These are phyloP conservation scores for Cyamopsis tetragonoloba DNA, from an alignment of 306 rosid genomes.

Conservation along the genomic window DNA sequence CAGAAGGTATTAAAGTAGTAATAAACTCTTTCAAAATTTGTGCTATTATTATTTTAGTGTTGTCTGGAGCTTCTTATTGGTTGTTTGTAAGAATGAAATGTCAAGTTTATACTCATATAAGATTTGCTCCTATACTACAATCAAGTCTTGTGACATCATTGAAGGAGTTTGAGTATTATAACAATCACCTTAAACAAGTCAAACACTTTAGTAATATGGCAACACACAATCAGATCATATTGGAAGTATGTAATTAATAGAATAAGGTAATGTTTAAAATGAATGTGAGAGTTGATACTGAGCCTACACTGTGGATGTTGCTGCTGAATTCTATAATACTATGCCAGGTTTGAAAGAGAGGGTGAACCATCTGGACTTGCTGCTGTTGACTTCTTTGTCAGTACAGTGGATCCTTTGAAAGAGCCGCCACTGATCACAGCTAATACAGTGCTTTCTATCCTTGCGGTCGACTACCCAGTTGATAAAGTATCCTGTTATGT, in stretches of 20 bases:
- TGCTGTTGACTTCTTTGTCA: conserved; percentile 95
- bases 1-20: too few species aligned
- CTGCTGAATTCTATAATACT: conserved; percentile 11
- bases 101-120: too few species aligned
- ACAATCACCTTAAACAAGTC: not conserved
- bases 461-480: conserved; percentile 91
- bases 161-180: not conserved
- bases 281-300: conserved; percentile 2
- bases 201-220: not conserved
- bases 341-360: conserved; percentile 85
- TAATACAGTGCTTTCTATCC: conserved; percentile 96
- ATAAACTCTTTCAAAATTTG: too few species aligned
- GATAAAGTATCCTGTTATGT: conserved; percentile 96
- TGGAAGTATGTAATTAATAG: too few species aligned
- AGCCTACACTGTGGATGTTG: conserved; percentile 6
- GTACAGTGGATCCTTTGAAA: conserved; percentile 97
- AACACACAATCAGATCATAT: not conserved
- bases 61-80: too few species aligned
- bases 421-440: conserved; percentile 96
- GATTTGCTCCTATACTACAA: too few species aligned
- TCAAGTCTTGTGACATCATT: not conserved
- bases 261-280: not conserved
- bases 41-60: too few species aligned
- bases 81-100: not conserved
- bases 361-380: conserved; percentile 81